These are phyloP conservation scores for Picea mariana DNA, from an alignment of 83 land plant genomes.

Conservation along the genomic window DNA sequence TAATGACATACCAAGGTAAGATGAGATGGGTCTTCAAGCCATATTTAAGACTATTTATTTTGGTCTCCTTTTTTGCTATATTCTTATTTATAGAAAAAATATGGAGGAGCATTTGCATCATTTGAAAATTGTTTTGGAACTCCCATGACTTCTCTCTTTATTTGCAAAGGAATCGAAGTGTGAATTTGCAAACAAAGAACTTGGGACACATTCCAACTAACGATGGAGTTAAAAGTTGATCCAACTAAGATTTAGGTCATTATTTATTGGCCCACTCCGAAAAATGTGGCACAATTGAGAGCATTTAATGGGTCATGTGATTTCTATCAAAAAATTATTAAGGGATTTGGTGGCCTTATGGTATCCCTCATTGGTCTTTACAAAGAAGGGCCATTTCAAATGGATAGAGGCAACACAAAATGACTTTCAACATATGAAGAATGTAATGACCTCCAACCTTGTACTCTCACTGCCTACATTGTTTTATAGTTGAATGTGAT, in stretches of 20 bases:
- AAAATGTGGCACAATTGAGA: background rate
- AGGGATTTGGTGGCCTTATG: background rate
- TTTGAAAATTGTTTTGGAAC: background rate
- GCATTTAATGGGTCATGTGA: slow-evolving; percentile 16
- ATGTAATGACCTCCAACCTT: no score
- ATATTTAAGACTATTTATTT: slow-evolving; percentile 2
- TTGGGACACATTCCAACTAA: background rate
- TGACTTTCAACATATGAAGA: no score
- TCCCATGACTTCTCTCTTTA: no score
- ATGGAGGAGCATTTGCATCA: slow-evolving; percentile 14
- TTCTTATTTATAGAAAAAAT: slow-evolving; percentile 12
- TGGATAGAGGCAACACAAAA: background rate
- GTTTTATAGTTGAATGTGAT: no score
- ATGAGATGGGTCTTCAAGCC: slow-evolving; percentile 16
- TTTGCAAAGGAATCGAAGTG: slow-evolving; percentile 1
- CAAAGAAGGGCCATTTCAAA: slow-evolving; percentile 12
- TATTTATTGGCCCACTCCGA: background rate
- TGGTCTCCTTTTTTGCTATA: slow-evolving; percentile 20
- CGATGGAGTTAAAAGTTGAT: slow-evolving; percentile 11
- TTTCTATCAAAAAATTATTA: slow-evolving; percentile 13
- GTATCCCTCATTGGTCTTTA: background rate
- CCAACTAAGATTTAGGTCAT: slow-evolving; percentile 12
- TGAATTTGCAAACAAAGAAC: background rate
- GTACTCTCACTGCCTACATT: no score
- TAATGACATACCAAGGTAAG: slow-evolving; percentile 6